phyloP scores from a whole-genome alignment of 208 protist species.

The Strigomonas galati region DNA sequence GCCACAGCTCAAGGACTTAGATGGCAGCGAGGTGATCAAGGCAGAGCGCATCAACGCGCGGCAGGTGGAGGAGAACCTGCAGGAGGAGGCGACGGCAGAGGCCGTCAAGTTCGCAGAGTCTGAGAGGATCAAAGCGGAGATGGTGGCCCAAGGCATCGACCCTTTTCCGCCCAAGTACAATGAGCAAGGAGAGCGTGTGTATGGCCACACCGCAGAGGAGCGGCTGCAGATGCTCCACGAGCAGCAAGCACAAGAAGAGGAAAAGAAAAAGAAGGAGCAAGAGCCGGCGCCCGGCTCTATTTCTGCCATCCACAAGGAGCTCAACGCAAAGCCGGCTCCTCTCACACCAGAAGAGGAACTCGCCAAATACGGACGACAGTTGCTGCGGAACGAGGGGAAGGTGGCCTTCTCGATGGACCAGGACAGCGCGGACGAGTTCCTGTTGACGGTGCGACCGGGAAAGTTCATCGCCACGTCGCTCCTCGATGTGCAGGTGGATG shows the following conservation, averaged over 20 bases:
- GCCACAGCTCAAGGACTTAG: conserved; percentile 89
- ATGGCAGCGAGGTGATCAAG: conserved; percentile 83
- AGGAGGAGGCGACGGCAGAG: conserved; percentile 42
- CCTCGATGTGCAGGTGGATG: conserved; percentile 91
- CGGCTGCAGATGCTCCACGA: conserved; percentile 85
- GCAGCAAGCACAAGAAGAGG: conserved; percentile 58
- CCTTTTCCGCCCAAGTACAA: conserved; percentile 81
- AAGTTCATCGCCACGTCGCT: conserved; percentile 94
- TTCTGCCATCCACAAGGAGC: conserved; percentile 60
- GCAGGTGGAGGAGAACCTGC: conserved; percentile 68
- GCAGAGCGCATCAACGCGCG: conserved; percentile 88
- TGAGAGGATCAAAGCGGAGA: conserved; percentile 71
- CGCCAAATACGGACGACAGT: conserved; percentile 81
- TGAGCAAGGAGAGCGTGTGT: conserved; percentile 87
- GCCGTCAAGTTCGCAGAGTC: conserved; percentile 47
- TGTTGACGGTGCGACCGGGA: conserved; percentile 81
- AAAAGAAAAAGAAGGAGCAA: conserved; percentile 30
- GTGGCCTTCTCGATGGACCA: conserved; percentile 84
- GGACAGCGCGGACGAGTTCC: conserved; percentile 48
- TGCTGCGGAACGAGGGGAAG: conserved; percentile 92
- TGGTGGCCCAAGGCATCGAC: conserved; percentile 66
- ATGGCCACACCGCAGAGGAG: conserved; percentile 88
- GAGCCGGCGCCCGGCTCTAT: conserved; percentile 45
- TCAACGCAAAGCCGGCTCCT: conserved; percentile 31
- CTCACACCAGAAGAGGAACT: conserved; percentile 87